Base-by-base conservation (phyloP, 495 filamentous ascomycete genomes). In the Usnea hakonensis region DNA sequence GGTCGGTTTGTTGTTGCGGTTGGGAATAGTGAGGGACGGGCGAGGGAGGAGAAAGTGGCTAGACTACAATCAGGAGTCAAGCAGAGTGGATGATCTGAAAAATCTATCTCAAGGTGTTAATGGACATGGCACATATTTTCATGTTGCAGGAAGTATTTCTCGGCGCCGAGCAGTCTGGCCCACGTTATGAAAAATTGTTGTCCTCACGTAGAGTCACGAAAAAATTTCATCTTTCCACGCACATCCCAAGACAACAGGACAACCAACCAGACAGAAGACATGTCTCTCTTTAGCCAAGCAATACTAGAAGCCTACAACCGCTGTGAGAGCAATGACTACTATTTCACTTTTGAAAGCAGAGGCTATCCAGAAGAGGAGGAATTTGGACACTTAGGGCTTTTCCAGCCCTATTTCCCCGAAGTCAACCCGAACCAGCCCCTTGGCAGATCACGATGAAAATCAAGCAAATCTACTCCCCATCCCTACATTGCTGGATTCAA, bases 1-100 rank as follows among this genome's bases (percentile, higher is more conserved):
- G 41, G 32, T 10, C 41, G n/a, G 50, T 5, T 48, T 30, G 41
- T 46, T 37, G 38, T 61, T 33, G 58, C 52, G 1, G 55, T 55
- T 37, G 65, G 57, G n/a, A 55, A 43, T 17, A 36, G 50, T 28
- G 54, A 67, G 19, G 62, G 57, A 10, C 41, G 46, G 41, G 55
- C 23, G 19, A 36, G 53, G 33, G 38, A 23, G 32, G 57, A 64
- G 30, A 43, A 36, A 26, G 28, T 67, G 21, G 61, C 65, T 5
- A 57, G 46, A 11, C 26, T 67, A n/a, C 56, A 33, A 14, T 30
- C 32, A 7, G 21, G 46, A 11, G 6, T 11, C 10, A 50, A 50
- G 46, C 26, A 16, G 13, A 0, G 13, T 0, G 21, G 10, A 10
- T 50, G 26, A 50, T 4, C 5, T 4, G 6, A 1, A 28, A 16